Percentiles rank a stretch among this genome's conserved stretches.
These are phyloP conservation scores for Fomitopsis schrenkii DNA, from an alignment of 1,284 basidiomycete genomes.

Conservation along the genomic window DNA sequence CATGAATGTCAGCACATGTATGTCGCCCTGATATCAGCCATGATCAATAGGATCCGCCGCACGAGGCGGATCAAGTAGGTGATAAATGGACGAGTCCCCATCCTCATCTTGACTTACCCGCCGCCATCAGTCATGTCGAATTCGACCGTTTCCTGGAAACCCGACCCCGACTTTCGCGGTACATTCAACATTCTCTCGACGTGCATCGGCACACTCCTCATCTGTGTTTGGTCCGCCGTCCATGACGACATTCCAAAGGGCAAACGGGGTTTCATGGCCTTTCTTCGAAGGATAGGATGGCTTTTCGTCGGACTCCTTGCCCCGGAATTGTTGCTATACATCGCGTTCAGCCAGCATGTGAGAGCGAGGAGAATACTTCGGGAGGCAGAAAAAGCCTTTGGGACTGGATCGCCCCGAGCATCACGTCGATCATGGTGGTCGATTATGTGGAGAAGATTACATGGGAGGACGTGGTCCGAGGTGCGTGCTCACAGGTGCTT, in stretches of 20 bases:
- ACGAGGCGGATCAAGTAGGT: too few relatives aligned
- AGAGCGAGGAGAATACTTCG: neutral
- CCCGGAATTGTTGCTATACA: neutral
- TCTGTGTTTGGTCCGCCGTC: constrained; percentile 6
- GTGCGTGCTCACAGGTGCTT: too few relatives aligned
- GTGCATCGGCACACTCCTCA: neutral
- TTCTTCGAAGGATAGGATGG: neutral
- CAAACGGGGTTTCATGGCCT: neutral
- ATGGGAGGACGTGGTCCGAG: too few relatives aligned
- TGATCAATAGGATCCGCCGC: too few relatives aligned
- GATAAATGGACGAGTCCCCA: too few relatives aligned
- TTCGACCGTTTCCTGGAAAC: neutral
- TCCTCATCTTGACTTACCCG: too few relatives aligned
- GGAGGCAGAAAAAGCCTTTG: neutral
- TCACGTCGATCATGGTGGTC: too few relatives aligned
- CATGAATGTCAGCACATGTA: too few relatives aligned
- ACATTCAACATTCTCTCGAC: constrained; percentile 1
- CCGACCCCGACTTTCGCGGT: constrained; percentile 1
- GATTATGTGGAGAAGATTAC: too few relatives aligned
- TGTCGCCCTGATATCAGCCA: too few relatives aligned
- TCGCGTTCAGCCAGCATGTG: neutral
- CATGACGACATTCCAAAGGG: constrained; percentile 1
- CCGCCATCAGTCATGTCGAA: too few relatives aligned
- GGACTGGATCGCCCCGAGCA: too few relatives aligned
- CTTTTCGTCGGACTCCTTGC: constrained; percentile 2